Percentiles rank a stretch among this genome's conserved stretches.
These are phyloP conservation scores for Boletus mariae DNA, from an alignment of 1,284 basidiomycete genomes.

Conservation along the genomic window DNA sequence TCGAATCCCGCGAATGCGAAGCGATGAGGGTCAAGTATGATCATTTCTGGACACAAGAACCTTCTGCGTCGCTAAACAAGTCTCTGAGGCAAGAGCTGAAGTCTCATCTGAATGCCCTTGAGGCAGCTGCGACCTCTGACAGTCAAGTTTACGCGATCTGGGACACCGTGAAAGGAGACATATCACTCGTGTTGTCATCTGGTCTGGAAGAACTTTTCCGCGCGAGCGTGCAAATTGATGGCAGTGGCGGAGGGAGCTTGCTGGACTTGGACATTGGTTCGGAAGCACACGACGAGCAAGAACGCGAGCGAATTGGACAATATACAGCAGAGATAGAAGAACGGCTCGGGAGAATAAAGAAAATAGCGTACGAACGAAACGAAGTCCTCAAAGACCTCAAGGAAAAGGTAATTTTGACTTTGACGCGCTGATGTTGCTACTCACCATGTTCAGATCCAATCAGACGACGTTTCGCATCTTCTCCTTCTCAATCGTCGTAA, in stretches of 20 bases:
- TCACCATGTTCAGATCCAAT: slow-evolving; percentile 66
- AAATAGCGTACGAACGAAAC: slow-evolving; percentile 80
- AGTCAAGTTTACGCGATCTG: slow-evolving; percentile 74
- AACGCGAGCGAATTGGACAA: slow-evolving; percentile 62
- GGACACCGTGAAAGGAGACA: slow-evolving; percentile 67
- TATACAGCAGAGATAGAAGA: slow-evolving; percentile 79
- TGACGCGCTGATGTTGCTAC: neutral
- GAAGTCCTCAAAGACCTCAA: slow-evolving; percentile 92
- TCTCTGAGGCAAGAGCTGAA: slow-evolving; percentile 78
- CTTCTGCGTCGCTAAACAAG: slow-evolving; percentile 72
- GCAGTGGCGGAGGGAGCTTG: slow-evolving; percentile 49
- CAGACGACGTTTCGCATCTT: slow-evolving; percentile 94
- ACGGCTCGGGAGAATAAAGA: slow-evolving; percentile 68
- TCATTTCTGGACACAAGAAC: slow-evolving; percentile 88
- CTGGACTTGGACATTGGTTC: slow-evolving; percentile 70
- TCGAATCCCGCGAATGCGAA: slow-evolving; percentile 82
- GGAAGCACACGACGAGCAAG: slow-evolving; percentile 63
- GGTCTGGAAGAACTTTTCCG: slow-evolving; percentile 73
- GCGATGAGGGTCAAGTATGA: slow-evolving; percentile 82
- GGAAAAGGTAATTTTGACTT: slow-evolving; percentile 61
- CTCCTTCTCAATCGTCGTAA: slow-evolving; percentile 90
- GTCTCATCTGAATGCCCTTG: slow-evolving; percentile 70
- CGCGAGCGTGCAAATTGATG: slow-evolving; percentile 47
- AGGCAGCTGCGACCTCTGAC: slow-evolving; percentile 79
- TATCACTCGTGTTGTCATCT: slow-evolving; percentile 62